These are phyloP conservation scores for Geotrichum histeridarum DNA, from an alignment of 1,139 yeast species.

Conservation along the genomic window DNA sequence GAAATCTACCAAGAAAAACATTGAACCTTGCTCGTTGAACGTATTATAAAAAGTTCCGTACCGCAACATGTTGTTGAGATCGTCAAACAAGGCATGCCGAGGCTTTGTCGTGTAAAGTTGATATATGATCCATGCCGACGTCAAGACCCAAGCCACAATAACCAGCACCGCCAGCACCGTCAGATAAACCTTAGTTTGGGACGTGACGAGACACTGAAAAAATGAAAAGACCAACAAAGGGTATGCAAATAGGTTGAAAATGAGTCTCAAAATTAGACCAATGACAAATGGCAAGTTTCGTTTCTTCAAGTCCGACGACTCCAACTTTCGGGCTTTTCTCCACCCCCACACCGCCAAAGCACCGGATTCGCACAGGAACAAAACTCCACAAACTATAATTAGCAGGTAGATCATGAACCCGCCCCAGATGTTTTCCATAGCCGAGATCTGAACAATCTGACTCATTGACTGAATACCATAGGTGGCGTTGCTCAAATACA, in stretches of 20 bases:
- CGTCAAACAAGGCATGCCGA: conserved; percentile 27
- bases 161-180: conserved; percentile 32
- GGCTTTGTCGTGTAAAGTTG: conserved; percentile 23
- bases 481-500: conserved; percentile 25
- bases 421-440: conserved; percentile 35
- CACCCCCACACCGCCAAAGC: conserved; percentile 21
- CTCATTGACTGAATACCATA: conserved; percentile 33
- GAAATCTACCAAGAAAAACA: conserved; percentile 28
- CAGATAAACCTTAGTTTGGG: conserved; percentile 21
- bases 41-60: conserved; percentile 36
- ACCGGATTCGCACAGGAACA: conserved; percentile 17
- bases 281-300: conserved; percentile 26
- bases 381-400: conserved; percentile 25
- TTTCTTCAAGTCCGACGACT: conserved; percentile 20
- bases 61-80: conserved; percentile 28
- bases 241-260: conserved; percentile 30
- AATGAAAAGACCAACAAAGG: conserved; percentile 34
- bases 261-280: conserved; percentile 31
- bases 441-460: conserved; percentile 28
- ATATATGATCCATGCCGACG: conserved; percentile 25
- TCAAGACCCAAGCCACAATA: conserved; percentile 29
- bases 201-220: conserved; percentile 33
- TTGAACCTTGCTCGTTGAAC: conserved; percentile 25
- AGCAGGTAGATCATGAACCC: conserved; percentile 36
- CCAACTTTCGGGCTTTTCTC: conserved; percentile 19